phyloP scores from a whole-genome alignment of 106 monocot species.

The Allium fistulosum region DNA sequence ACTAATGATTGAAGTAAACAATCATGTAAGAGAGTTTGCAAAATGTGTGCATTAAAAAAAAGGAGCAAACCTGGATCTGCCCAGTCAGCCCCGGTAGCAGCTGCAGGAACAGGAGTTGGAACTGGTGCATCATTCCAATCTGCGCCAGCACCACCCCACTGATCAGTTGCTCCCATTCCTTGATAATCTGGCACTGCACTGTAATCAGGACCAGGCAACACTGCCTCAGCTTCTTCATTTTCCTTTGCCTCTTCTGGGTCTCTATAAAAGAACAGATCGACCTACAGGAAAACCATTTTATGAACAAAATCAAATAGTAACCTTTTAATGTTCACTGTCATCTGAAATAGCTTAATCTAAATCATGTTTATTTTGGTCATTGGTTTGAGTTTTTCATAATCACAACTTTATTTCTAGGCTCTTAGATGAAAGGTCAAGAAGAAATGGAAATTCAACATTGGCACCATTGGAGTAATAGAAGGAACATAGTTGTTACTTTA shows the following conservation, averaged over 20 bases:
- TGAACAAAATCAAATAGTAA: neutral
- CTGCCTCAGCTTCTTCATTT: constrained; percentile 52
- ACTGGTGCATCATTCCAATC: constrained; percentile 8
- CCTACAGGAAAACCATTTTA: constrained; percentile 19
- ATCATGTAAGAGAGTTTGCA: neutral
- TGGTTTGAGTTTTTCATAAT: too few relatives aligned
- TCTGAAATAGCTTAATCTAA: neutral
- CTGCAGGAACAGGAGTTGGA: constrained; percentile 12
- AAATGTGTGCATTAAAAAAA: neutral
- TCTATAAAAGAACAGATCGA: constrained; percentile 80
- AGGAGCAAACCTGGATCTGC: constrained; percentile 4
- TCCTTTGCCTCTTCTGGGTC: constrained; percentile 85
- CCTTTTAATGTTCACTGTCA: neutral
- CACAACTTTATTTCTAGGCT: neutral
- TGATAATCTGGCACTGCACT: constrained; percentile 33
- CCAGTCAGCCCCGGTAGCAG: constrained; percentile 22
- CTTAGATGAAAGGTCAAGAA: neutral
- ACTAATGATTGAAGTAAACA: neutral
- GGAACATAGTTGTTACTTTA: too few relatives aligned
- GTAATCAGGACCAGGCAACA: constrained; percentile 34
- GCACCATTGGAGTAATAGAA: too few relatives aligned
- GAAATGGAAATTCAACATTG: neutral
- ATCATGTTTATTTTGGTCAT: too few relatives aligned
- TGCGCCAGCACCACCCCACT: constrained; percentile 9
- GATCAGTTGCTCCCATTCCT: constrained; percentile 13